A percentile compares a stretch with the other conserved stretches of the same genome.
These are phyloP conservation scores for Gymnopilus junonius DNA, from an alignment of 768 basidiomycete genomes.

Conservation along the genomic window DNA sequence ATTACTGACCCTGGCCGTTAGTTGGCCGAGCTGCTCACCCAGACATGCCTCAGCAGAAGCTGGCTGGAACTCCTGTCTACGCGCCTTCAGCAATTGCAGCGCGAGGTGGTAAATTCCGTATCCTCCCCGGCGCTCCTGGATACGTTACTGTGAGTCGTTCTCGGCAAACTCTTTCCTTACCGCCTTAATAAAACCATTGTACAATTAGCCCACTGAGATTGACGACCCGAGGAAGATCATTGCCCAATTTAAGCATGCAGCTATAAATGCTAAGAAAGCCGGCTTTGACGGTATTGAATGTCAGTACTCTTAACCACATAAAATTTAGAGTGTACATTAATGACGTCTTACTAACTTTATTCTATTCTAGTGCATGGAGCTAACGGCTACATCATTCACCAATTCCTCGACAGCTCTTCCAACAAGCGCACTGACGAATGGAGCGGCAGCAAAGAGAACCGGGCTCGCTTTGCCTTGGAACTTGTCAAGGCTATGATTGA, in stretches of 20 bases:
- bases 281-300: neutral
- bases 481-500: neutral
- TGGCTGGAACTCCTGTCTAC: neutral
- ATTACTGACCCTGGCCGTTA: neutral
- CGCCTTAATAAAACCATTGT: neutral
- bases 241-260: neutral
- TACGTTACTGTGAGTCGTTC: neutral
- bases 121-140: neutral
- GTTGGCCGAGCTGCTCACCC: neutral
- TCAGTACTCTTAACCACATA: neutral
- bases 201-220: neutral
- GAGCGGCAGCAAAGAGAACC: neutral
- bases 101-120: slow-evolving; percentile 1
- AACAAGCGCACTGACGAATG: neutral
- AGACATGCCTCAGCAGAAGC: neutral
- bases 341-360: neutral
- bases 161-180: neutral
- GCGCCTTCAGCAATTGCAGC: neutral
- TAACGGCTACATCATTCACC: neutral
- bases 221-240: neutral
- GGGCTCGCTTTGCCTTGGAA: neutral
- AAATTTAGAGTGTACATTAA: too few species aligned
- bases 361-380: neutral
- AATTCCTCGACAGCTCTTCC: neutral
- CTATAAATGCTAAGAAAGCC: neutral